Conservation (phyloP, 805 yeast genomes). For the Danielozyma ontarioensis region DNA sequence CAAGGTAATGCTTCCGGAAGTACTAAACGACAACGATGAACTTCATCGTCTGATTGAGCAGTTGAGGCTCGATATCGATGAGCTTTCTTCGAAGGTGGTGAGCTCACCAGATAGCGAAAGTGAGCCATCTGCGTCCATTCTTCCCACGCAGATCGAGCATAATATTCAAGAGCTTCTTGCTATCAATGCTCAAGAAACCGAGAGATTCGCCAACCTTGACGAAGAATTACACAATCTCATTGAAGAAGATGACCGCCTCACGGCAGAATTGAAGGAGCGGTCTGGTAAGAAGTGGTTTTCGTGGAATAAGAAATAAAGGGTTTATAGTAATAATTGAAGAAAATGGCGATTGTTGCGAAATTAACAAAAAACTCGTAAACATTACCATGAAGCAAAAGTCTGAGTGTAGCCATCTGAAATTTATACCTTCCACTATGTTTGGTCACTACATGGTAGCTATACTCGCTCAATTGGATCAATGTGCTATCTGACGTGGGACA, state of each 20-base stretch:
- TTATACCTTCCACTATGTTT: no score
- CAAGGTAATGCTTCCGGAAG: slow-evolving; percentile 67
- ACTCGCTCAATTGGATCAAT: no score
- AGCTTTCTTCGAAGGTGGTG: slow-evolving; percentile 36
- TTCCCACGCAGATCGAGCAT: slow-evolving; percentile 34
- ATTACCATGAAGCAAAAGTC: no score
- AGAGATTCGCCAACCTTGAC: slow-evolving; percentile 32
- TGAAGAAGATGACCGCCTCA: slow-evolving; percentile 21
- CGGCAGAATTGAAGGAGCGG: slow-evolving; percentile 14
- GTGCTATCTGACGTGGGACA: no score
- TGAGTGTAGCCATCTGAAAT: no score
- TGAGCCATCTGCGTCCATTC: slow-evolving; percentile 4
- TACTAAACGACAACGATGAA: slow-evolving; percentile 69
- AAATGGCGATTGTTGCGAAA: no score
- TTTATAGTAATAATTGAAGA: no score
- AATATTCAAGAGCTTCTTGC: slow-evolving; percentile 30
- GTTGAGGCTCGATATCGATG: slow-evolving; percentile 27
- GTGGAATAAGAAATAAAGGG: slow-evolving; percentile 15
- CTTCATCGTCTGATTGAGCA: slow-evolving; percentile 40
- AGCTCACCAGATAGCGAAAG: not conserved
- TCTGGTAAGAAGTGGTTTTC: slow-evolving; percentile 28
- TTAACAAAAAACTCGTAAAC: no score
- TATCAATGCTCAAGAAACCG: slow-evolving; percentile 35
- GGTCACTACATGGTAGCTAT: no score
- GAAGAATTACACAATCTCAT: slow-evolving; percentile 26